phyloP scores from a whole-genome alignment of 1,284 basidiomycete genomes.

The Melampsora larici-populina region DNA sequence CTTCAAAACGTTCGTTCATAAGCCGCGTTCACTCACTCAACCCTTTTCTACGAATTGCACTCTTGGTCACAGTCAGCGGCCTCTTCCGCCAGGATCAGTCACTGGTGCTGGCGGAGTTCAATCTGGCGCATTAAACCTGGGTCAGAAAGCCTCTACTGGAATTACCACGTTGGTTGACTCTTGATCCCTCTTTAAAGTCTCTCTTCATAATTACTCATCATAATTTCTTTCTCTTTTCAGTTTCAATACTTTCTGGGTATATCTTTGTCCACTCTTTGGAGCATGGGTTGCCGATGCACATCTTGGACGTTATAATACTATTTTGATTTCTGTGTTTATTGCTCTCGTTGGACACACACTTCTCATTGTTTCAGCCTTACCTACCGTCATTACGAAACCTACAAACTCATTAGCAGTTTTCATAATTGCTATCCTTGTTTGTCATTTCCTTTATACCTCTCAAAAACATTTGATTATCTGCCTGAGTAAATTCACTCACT shows the following conservation, averaged over 20 bases:
- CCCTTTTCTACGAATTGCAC: neutral
- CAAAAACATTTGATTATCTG: neutral
- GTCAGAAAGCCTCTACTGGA: conserved; percentile 47
- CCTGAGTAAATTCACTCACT: neutral
- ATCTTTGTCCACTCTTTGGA: conserved; percentile 50
- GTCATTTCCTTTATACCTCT: conserved; percentile 56
- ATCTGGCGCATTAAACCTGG: conserved; percentile 51
- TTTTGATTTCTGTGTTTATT: conserved; percentile 54
- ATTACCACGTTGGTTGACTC: conserved; percentile 52
- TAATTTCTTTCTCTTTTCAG: neutral
- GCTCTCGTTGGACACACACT: conserved; percentile 63
- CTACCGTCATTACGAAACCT: conserved; percentile 64
- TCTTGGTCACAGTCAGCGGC: conserved; percentile 46
- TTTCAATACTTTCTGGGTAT: conserved; percentile 49
- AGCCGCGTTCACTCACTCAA: neutral
- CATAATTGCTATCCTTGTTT: conserved; percentile 65
- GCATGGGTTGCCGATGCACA: conserved; percentile 56
- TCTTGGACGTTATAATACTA: conserved; percentile 58
- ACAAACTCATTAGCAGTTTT: conserved; percentile 65
- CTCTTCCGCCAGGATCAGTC: conserved; percentile 47
- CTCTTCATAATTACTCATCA: neutral
- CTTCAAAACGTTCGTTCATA: neutral
- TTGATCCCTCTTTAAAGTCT: conserved; percentile 48
- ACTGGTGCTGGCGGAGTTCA: conserved; percentile 43
- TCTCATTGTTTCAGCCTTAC: conserved; percentile 69